Conservation (phyloP, 129 eudicot genomes). For the Logfia minima region DNA sequence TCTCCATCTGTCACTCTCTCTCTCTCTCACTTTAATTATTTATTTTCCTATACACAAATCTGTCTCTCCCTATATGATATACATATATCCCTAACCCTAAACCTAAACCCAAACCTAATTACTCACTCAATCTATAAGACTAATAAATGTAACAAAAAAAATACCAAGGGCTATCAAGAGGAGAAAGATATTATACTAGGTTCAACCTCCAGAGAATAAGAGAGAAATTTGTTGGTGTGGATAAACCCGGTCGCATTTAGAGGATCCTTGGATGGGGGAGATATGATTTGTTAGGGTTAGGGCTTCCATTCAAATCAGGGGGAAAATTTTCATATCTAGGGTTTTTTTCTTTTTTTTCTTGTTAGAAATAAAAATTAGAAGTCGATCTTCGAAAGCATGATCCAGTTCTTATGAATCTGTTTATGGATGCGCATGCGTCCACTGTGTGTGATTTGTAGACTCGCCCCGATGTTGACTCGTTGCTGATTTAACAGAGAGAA, state of each 20-base stretch:
- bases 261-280: slow-evolving; percentile 35
- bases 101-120: slow-evolving; percentile 26
- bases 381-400: slow-evolving; percentile 29
- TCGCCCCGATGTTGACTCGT: slow-evolving; percentile 46
- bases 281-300: slow-evolving; percentile 52
- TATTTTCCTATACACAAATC: too few species aligned
- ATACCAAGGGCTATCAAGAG: too few species aligned
- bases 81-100: background rate
- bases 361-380: slow-evolving; percentile 13
- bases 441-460: slow-evolving; percentile 24
- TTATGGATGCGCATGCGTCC: background rate
- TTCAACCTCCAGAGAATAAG: slow-evolving; percentile 58
- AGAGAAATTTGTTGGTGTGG: slow-evolving; percentile 32
- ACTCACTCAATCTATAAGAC: slow-evolving; percentile 15
- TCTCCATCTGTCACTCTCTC: slow-evolving; percentile 37
- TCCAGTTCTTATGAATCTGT: background rate
- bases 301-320: slow-evolving; percentile 61
- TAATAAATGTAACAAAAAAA: background rate
- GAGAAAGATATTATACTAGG: background rate
- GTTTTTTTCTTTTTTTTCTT: background rate
- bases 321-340: slow-evolving; percentile 29
- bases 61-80: too few species aligned
- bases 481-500: slow-evolving; percentile 13
- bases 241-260: slow-evolving; percentile 33
- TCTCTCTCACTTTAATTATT: too few species aligned